Evolutionary conservation across 305 asterid genomes (phyloP).

Genomic region (Rubia occidens): DNA sequence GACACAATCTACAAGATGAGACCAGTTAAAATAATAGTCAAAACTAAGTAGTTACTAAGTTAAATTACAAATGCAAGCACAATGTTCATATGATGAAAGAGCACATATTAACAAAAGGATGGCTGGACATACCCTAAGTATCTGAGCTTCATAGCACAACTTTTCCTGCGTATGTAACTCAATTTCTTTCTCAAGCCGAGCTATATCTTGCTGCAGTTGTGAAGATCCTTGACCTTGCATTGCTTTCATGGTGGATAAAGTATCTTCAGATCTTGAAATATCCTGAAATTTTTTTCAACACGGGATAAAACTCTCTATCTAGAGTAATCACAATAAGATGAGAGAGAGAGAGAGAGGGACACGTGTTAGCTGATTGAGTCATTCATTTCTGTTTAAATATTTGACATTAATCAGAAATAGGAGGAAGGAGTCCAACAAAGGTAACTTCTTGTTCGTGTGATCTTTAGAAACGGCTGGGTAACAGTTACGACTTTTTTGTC

Average conservation of each 20-base stretch:
- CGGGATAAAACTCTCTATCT: not conserved
- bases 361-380: not conserved
- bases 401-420: not conserved
- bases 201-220: constrained; percentile 70
- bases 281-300: constrained; percentile 40
- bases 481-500: not conserved
- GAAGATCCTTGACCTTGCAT: constrained; percentile 73
- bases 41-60: not conserved
- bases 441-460: not conserved
- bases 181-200: constrained; percentile 73
- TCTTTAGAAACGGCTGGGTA: not conserved
- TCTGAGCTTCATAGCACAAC: constrained; percentile 92
- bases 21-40: too few relatives aligned
- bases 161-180: constrained; percentile 73
- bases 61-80: constrained; percentile 4
- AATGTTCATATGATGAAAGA: not conserved
- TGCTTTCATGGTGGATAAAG: constrained; percentile 60
- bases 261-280: constrained; percentile 77
- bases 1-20: not conserved
- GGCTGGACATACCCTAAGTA: constrained; percentile 51
- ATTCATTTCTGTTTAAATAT: not conserved
- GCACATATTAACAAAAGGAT: constrained; percentile 12
- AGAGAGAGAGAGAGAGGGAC: not conserved
- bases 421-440: not conserved
- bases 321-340: not conserved